phyloP scores from a whole-genome alignment of 73 alveolate species.

The Paraurostyla sp. region DNA sequence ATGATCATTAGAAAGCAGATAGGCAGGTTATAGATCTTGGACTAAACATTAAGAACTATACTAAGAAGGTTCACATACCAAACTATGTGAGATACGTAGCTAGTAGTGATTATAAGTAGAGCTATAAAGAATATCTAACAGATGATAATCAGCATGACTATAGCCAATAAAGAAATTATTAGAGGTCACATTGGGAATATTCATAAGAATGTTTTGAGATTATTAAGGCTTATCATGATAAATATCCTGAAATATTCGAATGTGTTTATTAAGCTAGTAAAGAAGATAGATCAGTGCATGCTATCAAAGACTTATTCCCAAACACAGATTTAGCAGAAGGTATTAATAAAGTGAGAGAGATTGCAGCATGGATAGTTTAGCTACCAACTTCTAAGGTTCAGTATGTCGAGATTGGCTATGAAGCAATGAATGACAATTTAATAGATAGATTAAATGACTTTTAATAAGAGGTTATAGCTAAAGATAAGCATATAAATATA shows the following conservation, averaged over 20 bases:
- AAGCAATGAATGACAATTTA: conserved; percentile 33
- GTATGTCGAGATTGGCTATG: conserved; percentile 54
- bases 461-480: background rate
- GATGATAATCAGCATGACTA: background rate
- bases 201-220: conserved; percentile 58
- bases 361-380: conserved; percentile 47
- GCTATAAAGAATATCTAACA: background rate
- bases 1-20: conserved; percentile 33
- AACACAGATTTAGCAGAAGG: conserved; percentile 5
- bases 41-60: conserved; percentile 61
- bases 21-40: conserved; percentile 67
- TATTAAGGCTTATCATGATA: conserved; percentile 29
- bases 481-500: background rate
- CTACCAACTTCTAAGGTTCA: conserved; percentile 22
- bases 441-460: background rate
- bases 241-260: conserved; percentile 57
- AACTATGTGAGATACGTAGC: conserved; percentile 41
- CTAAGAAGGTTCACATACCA: conserved; percentile 69
- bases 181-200: conserved; percentile 63
- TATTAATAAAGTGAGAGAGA: background rate
- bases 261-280: background rate
- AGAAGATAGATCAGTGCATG: conserved; percentile 23
- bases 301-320: conserved; percentile 22
- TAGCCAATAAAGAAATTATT: background rate
- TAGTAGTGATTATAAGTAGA: background rate